Percentiles rank a stretch among this genome's conserved stretches.
Evolutionary conservation across 805 yeast species (phyloP).

Genomic region (Candida railenensis): DNA sequence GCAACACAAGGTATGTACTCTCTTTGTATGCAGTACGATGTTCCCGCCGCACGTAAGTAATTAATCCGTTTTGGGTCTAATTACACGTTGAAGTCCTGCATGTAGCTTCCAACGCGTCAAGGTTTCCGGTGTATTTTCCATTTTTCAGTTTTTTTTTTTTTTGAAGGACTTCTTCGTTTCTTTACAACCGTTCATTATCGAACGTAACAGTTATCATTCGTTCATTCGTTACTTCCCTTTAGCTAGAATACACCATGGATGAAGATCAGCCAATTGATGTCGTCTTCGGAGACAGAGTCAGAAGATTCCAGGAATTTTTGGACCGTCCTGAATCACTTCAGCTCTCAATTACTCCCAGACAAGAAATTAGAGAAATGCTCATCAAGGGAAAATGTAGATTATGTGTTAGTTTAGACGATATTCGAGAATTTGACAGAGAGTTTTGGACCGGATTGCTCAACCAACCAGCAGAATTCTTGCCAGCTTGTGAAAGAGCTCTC

Average conservation of each 20-base stretch:
- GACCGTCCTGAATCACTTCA: slow-evolving; percentile 42
- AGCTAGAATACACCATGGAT: slow-evolving; percentile 1
- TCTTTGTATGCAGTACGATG: no score
- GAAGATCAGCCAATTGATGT: slow-evolving; percentile 41
- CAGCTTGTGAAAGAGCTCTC: slow-evolving; percentile 86
- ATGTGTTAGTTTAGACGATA: slow-evolving; percentile 77
- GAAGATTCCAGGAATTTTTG: slow-evolving; percentile 85
- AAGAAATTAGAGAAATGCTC: slow-evolving; percentile 71
- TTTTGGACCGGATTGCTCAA: slow-evolving; percentile 76
- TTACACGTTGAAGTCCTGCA: no score
- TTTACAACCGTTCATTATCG: background rate
- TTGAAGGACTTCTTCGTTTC: background rate
- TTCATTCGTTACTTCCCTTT: background rate
- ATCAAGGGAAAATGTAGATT: slow-evolving; percentile 65
- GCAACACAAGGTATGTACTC: no score
- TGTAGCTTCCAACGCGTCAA: background rate
- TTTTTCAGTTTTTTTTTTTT: background rate
- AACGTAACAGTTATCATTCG: no score
- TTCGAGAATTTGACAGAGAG: slow-evolving; percentile 76
- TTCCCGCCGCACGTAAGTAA: background rate
- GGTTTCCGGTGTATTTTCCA: background rate
- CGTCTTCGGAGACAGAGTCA: slow-evolving; percentile 75
- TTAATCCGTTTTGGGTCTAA: slow-evolving; percentile 1
- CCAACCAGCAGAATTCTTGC: slow-evolving; percentile 80
- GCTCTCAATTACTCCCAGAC: slow-evolving; percentile 56